phyloP scores from a whole-genome alignment of 352 stramenopile genomes.

The Phytophthora tubulina region DNA sequence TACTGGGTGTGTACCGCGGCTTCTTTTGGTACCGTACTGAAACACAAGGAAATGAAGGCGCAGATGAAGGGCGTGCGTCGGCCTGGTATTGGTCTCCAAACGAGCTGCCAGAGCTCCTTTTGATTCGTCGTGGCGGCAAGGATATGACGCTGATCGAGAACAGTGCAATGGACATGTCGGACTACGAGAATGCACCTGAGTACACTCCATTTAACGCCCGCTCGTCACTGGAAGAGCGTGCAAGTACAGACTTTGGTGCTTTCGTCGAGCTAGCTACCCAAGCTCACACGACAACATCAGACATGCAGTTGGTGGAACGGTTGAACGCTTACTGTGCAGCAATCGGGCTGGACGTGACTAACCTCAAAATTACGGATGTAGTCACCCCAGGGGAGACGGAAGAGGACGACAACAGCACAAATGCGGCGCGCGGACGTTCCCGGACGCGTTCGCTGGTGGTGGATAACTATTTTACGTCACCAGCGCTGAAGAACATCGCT shows the following conservation, averaged over 20 bases:
- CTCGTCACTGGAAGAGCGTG: constrained; percentile 60
- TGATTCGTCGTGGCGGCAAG: constrained; percentile 84
- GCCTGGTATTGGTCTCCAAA: constrained; percentile 96
- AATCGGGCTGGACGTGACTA: constrained; percentile 85
- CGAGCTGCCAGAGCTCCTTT: constrained; percentile 88
- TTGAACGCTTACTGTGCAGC: constrained; percentile 85
- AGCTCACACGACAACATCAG: constrained; percentile 66
- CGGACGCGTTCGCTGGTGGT: constrained; percentile 60
- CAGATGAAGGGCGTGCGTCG: constrained; percentile 92
- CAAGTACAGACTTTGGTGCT: constrained; percentile 56
- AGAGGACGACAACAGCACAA: constrained; percentile 17
- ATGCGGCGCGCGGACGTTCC: constrained; percentile 23
- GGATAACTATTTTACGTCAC: constrained; percentile 80
- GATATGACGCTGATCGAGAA: constrained; percentile 91
- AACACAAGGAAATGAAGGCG: constrained; percentile 96
- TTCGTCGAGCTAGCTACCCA: constrained; percentile 75
- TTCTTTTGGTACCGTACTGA: constrained; percentile 96
- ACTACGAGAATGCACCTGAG: constrained; percentile 45
- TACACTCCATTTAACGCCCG: constrained; percentile 52
- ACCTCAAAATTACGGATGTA: constrained; percentile 77
- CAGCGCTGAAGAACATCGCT: constrained; percentile 65
- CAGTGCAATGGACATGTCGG: constrained; percentile 72
- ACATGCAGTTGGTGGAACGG: constrained; percentile 89
- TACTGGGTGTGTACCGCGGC: constrained; percentile 94
- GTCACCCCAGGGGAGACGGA: constrained; percentile 48